Base-by-base conservation (phyloP, 495 filamentous ascomycete genomes). In the Extremus antarcticus region DNA sequence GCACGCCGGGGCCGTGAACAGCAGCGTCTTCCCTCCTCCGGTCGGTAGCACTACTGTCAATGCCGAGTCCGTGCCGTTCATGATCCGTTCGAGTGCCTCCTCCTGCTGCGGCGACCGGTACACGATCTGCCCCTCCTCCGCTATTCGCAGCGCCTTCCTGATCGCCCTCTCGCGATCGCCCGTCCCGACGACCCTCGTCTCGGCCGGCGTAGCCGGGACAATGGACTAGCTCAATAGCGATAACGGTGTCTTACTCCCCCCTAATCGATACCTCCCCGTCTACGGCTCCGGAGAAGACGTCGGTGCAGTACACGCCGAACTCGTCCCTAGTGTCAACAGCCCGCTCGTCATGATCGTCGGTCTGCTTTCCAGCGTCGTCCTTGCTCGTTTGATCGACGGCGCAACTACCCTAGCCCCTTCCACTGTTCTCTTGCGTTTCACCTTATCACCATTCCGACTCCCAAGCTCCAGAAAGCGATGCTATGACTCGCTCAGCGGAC, bases 21-120 rank as follows among this genome's bases (percentile, higher is more conserved):
- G 51, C 17, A 54, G 17, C n/a, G 38, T 54, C 35, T 45, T 54
- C 4, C 51, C 51, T 22, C 38, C 51, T n/a, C n/a, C n/a, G n/a
- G 51, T 54, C 38, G 51, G 51, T n/a, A 54, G 41, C 20, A 54
- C 40, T 15, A 46, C 51, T 3, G 39, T 22, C n/a, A 54, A 25
- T 15, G 35, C 15, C 19, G 10, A 7, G 11, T 11, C 7, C 23
- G 8, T 21, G 8, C 23, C 23, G 8, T 16, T 3, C 19, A 49
- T 7, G 8, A 49, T 49, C 47, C 15, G 7, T 24, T 17, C 11
- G 7, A 49, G 20, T 22, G 47, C 47, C 20, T 49, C 20, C 23
- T 17, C 23, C 47, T 49, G 47, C 22, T 22, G 11, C 22, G 22
- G 7, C 47, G 47, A 49, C 47, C 47, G 17, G 47, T 4, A 49